Percentiles rank a stretch among this genome's conserved stretches.
These are phyloP conservation scores for Eimeria acervulina DNA, from an alignment of 169 alveolate species.

Conservation along the genomic window DNA sequence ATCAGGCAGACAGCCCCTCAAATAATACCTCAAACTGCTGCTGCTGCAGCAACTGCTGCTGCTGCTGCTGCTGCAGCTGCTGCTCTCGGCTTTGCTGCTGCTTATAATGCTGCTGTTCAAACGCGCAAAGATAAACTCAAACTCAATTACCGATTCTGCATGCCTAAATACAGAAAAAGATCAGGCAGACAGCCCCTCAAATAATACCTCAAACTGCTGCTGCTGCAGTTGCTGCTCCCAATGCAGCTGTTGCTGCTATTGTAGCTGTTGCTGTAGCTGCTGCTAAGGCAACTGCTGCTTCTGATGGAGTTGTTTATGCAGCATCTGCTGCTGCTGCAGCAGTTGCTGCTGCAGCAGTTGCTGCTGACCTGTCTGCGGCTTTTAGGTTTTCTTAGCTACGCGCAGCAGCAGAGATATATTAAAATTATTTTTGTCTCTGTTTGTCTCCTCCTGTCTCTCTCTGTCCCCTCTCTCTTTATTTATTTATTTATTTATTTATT, in stretches of 20 bases:
- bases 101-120: slow-evolving; percentile 82
- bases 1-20: slow-evolving; percentile 80
- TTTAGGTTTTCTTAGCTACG: too few species aligned
- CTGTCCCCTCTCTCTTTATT: too few species aligned
- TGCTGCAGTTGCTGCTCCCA: too few species aligned
- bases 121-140: slow-evolving; percentile 74
- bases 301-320: neutral
- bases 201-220: neutral
- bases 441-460: too few species aligned
- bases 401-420: too few species aligned
- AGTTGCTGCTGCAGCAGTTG: neutral
- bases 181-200: slow-evolving; percentile 81
- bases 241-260: neutral
- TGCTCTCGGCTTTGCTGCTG: slow-evolving; percentile 83
- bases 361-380: neutral
- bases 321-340: neutral
- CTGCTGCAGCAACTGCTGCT: too few species aligned
- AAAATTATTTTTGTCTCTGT: too few species aligned
- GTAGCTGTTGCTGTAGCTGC: neutral
- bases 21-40: neutral
- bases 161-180: slow-evolving; percentile 60
- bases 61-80: too few species aligned
- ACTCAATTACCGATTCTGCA: slow-evolving; percentile 56
- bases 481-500: too few species aligned
- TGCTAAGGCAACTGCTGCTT: neutral